Evolutionary conservation across 768 basidiomycete genomes (phyloP).

Genomic region (Tricholoma matsutake): DNA sequence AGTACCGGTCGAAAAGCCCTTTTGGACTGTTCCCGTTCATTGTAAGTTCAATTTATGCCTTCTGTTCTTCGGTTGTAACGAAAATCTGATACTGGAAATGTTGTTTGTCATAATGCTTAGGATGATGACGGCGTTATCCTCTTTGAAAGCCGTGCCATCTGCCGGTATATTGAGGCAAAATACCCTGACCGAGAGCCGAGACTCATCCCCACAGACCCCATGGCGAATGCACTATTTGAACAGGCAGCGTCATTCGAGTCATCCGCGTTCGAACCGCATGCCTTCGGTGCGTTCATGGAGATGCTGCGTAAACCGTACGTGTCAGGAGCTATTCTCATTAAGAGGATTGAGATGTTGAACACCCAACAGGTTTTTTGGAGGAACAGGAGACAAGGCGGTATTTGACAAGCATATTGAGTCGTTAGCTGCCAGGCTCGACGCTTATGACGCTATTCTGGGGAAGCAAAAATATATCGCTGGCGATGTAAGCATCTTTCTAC

Average conservation of each 20-base stretch:
- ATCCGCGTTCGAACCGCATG: background rate
- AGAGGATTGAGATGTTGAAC: no score
- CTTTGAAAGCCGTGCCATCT: constrained; percentile 62
- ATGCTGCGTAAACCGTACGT: background rate
- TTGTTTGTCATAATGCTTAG: constrained; percentile 16
- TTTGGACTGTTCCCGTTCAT: background rate
- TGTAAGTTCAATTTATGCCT: background rate
- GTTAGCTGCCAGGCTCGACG: constrained; percentile 43
- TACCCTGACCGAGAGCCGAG: constrained; percentile 12
- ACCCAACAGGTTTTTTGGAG: background rate
- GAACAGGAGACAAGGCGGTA: background rate
- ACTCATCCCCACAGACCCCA: background rate
- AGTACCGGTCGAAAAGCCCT: background rate
- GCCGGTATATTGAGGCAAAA: constrained; percentile 55
- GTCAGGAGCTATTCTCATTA: background rate
- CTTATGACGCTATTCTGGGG: constrained; percentile 52
- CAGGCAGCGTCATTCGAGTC: background rate
- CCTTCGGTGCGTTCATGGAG: background rate
- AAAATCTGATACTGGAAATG: background rate
- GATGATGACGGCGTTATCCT: constrained; percentile 57
- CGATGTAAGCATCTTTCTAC: constrained; percentile 31
- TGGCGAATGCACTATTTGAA: background rate
- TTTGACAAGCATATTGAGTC: constrained; percentile 17
- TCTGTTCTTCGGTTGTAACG: background rate
- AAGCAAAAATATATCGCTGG: constrained; percentile 55